phyloP scores from a whole-genome alignment of 352 stramenopile genomes.

The Globisporangium cystogenes region DNA sequence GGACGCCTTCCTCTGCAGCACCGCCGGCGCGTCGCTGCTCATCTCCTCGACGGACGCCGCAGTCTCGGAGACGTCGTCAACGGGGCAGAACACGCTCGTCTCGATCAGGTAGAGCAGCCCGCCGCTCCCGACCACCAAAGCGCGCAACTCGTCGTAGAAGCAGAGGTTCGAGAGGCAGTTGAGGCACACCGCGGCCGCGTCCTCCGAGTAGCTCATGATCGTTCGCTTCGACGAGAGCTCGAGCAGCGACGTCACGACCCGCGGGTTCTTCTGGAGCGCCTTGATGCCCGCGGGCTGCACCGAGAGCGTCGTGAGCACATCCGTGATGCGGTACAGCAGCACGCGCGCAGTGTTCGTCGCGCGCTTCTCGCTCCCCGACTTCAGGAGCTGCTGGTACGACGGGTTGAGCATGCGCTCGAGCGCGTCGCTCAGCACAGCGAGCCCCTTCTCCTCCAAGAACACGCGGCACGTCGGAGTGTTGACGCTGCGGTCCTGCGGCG shows the following conservation, averaged over 20 bases:
- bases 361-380: conserved; percentile 17
- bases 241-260: conserved; percentile 52
- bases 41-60: conserved; percentile 18
- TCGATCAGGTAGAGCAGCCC: conserved; percentile 67
- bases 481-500: conserved; percentile 32
- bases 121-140: conserved; percentile 52
- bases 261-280: conserved; percentile 53
- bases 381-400: conserved; percentile 63
- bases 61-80: conserved; percentile 28
- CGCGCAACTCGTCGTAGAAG: conserved; percentile 43
- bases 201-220: conserved; percentile 53
- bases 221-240: conserved; percentile 48
- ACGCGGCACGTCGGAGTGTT: conserved; percentile 51
- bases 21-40: conserved; percentile 12
- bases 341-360: conserved; percentile 43
- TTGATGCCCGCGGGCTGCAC: conserved; percentile 29
- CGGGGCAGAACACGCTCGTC: conserved; percentile 54
- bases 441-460: conserved; percentile 48
- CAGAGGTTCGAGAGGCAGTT: conserved; percentile 60
- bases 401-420: conserved; percentile 70
- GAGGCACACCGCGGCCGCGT: conserved; percentile 53
- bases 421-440: conserved; percentile 44
- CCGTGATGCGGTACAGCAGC: conserved; percentile 66
- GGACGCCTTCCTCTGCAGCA: conserved; percentile 23
- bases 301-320: conserved; percentile 51